Conservation (phyloP, 1,284 basidiomycete genomes). For the Puccinia coronata region DNA sequence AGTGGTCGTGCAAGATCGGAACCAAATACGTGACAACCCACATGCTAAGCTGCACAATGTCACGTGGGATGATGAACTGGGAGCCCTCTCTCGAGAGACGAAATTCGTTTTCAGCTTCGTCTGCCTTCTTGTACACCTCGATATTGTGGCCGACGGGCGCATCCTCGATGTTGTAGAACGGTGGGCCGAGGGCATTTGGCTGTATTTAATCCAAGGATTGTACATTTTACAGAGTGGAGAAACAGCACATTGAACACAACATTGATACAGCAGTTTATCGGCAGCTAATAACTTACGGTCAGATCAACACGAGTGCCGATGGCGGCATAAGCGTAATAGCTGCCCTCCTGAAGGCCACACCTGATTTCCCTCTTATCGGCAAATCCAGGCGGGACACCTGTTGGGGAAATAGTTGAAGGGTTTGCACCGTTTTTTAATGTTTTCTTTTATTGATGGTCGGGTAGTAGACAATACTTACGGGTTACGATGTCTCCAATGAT, state of each 20-base stretch:
- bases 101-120: slow-evolving; percentile 42
- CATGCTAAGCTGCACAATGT: slow-evolving; percentile 44
- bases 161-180: slow-evolving; percentile 31
- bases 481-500: slow-evolving; percentile 35
- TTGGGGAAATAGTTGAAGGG: neutral
- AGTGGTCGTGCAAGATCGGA: slow-evolving; percentile 47
- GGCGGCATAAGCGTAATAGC: slow-evolving; percentile 34
- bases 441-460: neutral
- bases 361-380: slow-evolving; percentile 30
- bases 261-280: neutral
- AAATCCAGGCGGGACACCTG: slow-evolving; percentile 36
- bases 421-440: too few species aligned
- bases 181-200: slow-evolving; percentile 4
- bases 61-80: slow-evolving; percentile 19
- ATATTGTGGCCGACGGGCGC: slow-evolving; percentile 27
- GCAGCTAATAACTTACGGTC: slow-evolving; percentile 4
- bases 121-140: slow-evolving; percentile 34
- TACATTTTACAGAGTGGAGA: neutral
- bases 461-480: neutral
- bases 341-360: slow-evolving; percentile 4
- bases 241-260: neutral
- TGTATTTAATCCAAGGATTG: neutral
- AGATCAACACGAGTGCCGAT: slow-evolving; percentile 37
- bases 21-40: slow-evolving; percentile 18
- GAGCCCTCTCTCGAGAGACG: slow-evolving; percentile 23